Evolutionary conservation across 257 asterid species (phyloP).

Genomic region (Phtheirospermum japonicum): DNA sequence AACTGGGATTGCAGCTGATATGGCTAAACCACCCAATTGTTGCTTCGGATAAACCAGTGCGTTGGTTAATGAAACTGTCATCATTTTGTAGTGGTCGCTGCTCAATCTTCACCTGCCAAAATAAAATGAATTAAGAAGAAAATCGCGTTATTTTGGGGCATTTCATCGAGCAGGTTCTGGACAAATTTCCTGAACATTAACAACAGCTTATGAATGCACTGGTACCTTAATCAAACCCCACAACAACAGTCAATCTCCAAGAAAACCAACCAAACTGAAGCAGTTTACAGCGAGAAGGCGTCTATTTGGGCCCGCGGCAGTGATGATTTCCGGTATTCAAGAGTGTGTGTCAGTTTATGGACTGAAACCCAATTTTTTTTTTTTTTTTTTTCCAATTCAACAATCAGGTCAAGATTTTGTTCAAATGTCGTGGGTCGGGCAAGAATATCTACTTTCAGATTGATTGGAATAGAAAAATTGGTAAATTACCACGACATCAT

Average conservation of each 20-base stretch:
- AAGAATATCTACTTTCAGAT: too few relatives aligned
- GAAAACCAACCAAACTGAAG: too few relatives aligned
- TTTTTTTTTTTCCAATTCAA: too few relatives aligned
- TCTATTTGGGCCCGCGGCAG: neutral
- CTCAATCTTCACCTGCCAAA: slow-evolving; percentile 22
- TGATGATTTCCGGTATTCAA: neutral
- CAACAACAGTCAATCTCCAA: too few relatives aligned
- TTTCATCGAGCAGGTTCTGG: slow-evolving; percentile 34
- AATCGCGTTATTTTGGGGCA: slow-evolving; percentile 19
- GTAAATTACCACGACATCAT: too few relatives aligned
- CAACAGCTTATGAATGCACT: too few relatives aligned
- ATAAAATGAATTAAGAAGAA: neutral
- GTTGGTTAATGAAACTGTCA: slow-evolving; percentile 38
- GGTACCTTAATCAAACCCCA: too few relatives aligned
- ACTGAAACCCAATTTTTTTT: neutral
- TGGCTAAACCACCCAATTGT: slow-evolving; percentile 22
- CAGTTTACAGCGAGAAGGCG: too few relatives aligned
- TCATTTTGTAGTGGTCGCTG: slow-evolving; percentile 16
- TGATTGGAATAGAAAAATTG: too few relatives aligned
- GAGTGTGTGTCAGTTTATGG: neutral
- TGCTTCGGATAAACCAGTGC: slow-evolving; percentile 24
- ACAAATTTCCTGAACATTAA: slow-evolving; percentile 11
- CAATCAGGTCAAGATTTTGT: too few relatives aligned
- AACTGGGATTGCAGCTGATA: slow-evolving; percentile 26
- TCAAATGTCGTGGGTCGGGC: too few relatives aligned